Conservation (phyloP, 257 asterid genomes). For the Solanum dulcamara region DNA sequence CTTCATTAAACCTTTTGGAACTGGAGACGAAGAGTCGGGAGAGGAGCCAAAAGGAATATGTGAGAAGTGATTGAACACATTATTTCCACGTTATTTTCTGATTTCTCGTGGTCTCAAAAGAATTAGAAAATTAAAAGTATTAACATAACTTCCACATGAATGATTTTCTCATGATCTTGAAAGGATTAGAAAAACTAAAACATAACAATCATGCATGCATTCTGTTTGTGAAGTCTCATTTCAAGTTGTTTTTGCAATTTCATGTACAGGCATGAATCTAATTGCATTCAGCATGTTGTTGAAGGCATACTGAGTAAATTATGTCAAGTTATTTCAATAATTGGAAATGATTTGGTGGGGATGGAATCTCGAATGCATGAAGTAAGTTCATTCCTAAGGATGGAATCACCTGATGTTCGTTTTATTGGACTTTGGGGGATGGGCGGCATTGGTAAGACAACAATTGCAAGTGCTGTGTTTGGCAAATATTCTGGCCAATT, state of each 20-base stretch:
- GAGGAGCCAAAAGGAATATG: background rate
- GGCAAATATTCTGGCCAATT: background rate
- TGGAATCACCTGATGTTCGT: background rate
- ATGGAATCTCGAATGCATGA: background rate
- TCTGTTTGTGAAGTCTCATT: background rate
- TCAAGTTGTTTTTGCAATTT: background rate
- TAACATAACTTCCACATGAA: background rate
- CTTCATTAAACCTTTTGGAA: background rate
- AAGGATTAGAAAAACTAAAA: background rate
- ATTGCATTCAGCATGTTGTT: background rate
- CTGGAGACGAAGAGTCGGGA: background rate
- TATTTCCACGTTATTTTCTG: background rate
- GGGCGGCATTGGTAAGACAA: slow-evolving; percentile 12
- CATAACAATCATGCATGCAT: background rate
- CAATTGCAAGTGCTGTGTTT: slow-evolving; percentile 1
- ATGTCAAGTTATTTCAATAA: background rate
- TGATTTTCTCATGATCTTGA: background rate
- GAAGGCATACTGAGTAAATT: background rate
- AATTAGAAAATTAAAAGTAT: background rate
- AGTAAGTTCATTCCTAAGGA: background rate
- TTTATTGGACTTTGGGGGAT: slow-evolving; percentile 9
- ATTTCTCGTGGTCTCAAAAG: background rate
- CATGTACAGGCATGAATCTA: background rate
- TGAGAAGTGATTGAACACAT: background rate
- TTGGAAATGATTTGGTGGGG: slow-evolving; percentile 1